phyloP scores from a whole-genome alignment of 106 monocot genomes.

The Dendrobium nobile region DNA sequence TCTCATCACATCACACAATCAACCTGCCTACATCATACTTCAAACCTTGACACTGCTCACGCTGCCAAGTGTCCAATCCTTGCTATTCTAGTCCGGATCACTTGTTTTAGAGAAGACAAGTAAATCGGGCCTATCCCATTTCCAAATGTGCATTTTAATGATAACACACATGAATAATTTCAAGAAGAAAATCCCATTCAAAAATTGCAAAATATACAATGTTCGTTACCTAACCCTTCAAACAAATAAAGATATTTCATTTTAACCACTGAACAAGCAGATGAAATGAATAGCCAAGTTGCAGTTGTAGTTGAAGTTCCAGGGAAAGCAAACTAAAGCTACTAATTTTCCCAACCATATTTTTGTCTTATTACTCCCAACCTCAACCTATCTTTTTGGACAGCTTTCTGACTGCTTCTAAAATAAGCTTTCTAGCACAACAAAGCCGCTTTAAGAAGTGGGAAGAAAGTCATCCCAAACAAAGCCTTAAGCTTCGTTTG shows the following conservation, averaged over 20 bases:
- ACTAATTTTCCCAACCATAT: not conserved
- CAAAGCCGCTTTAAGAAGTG: too few relatives aligned
- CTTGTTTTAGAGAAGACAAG: not conserved
- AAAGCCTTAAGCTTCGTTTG: too few relatives aligned
- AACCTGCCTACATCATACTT: too few relatives aligned
- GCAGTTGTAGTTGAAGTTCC: not conserved
- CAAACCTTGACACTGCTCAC: too few relatives aligned
- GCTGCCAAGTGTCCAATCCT: too few relatives aligned
- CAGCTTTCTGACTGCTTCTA: too few relatives aligned
- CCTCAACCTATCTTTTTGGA: not conserved
- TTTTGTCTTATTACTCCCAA: not conserved
- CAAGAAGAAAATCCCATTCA: not conserved
- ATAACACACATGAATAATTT: not conserved
- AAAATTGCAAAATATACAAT: not conserved
- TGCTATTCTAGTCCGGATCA: not conserved
- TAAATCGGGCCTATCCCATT: not conserved
- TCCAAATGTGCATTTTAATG: not conserved
- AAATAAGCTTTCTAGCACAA: too few relatives aligned
- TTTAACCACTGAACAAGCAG: not conserved
- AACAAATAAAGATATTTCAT: not conserved
- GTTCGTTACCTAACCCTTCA: not conserved
- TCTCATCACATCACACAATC: too few relatives aligned
- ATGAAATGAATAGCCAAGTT: not conserved
- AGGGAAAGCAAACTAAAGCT: not conserved
- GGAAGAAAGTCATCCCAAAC: too few relatives aligned